Base-by-base conservation (phyloP, 164 flowering plant species). In the Stephania japonica region DNA sequence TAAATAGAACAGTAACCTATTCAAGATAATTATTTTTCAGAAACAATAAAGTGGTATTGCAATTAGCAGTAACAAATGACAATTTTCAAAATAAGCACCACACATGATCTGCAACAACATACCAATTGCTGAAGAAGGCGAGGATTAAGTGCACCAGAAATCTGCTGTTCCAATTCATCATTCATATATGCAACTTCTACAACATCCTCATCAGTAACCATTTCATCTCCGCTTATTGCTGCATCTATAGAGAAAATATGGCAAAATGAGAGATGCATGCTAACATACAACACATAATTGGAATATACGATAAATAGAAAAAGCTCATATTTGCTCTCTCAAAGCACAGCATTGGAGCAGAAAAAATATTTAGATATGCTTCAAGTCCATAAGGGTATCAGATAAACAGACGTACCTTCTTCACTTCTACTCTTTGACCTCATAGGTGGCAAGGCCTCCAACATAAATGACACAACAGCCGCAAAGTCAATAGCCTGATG, bases 121-220 rank as follows among this genome's bases (percentile, higher is more conserved):
- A 95, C 99, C 90, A 95, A 75, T 77, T 88, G 96, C 79, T 87
- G 81, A 79, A 95, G 93, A 83, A 95, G 87, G 63, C 86, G 86
- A 21, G 97, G 76, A 85, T 89, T 88, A 59, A 93, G 82, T 12
- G 97, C 90, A 80, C 80, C 84, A 24, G 81, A 79, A 64, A 95
- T 95, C 76, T 95, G 99, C 25, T 70, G 76, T 67, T 89, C 85
- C 81, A 95, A 80, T 77, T 85, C 89, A 49, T 25, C 74, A 73
- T 83, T 75, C 78, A 95, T 75, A 77, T 81, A 66, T 65, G 90
- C 62, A 77, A 50, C 77, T 71, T 78, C 75, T 76, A 72, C 83
- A 25, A 19, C 43, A 66, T 85, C 91, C 80, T 87, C 95, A 76
- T 76, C 87, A 19, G 72, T 59, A 76, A 16, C 72, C 86, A 87